Base-by-base conservation (phyloP, 208 protist genomes). In the Trypanosoma congolense region DNA sequence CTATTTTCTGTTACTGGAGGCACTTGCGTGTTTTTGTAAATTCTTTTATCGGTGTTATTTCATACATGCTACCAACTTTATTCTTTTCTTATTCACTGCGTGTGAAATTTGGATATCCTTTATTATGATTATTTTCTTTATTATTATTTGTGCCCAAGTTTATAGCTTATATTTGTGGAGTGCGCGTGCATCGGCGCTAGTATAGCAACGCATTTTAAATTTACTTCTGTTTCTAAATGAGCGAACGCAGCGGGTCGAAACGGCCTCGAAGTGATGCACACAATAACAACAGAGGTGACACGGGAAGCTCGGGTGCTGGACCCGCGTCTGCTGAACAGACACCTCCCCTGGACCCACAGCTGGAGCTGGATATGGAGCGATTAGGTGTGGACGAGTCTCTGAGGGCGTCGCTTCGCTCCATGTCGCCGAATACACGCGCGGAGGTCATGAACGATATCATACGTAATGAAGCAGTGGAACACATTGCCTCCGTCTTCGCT, bases 391-490 rank as follows among this genome's bases (percentile, higher is more conserved):
- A 87, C 35, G 75, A 88, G 21, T 77, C 84, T 45, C 77, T 92
- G 35, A 80, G 75, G 42, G 78, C 63, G 5, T 83, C 73, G 1
- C 70, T 92, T 22, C 75, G 76, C 16, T 59, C 74, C 61, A 87
- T 92, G 84, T 73, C 79, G 1, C 80, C 84, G 16, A 74, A 76
- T 48, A 84, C 84, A 10, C 80, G 65, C 14, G 67, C 58, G 1
- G 84, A 92, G 6, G 67, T 92, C 10, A 46, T 92, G 21, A 86
- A 87, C 35, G 84, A 92, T 61, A 88, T 92, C 48, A 69, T 87
- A 21, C 77, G 80, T 5, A 65, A 38, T 38, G 33, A 12, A 38
- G 33, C 33, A 38, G 12, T 6, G 9, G 9, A 38, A 38, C 33
- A 16, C 12, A 38, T 38, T 38, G 33, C 12, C 33, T 38, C 12